Base-by-base conservation (phyloP, 1,284 basidiomycete species). In the Marasmius tenuissimus region DNA sequence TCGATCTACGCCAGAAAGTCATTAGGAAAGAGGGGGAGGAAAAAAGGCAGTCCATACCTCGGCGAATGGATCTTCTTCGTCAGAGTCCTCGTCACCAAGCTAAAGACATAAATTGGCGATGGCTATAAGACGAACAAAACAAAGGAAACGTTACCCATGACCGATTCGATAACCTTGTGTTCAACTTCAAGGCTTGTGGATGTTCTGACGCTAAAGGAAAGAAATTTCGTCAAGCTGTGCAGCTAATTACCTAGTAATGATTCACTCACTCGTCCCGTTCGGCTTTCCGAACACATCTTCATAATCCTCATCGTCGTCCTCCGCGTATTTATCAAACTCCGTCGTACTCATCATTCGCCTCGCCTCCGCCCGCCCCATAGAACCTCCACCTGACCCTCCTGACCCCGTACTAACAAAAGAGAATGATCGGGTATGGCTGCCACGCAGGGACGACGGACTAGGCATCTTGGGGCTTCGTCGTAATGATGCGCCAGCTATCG, bases 51-150 rank as follows among this genome's bases (percentile, higher is more conserved):
- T 7, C 58, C 75, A 57, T 67, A 92, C 92, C 79, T 96, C 94
- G 0, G 96, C 94, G 70, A 98, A 98, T 0, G 96, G 95, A 79
- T 97, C 96, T 61, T 93, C 93, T 53, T 94, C 94, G 63, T 96
- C 94, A 4, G 86, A 86, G 37, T 92, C 86, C 34, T 90, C 89
- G 57, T 94, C 92, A 7, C 89, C 92, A 11, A 88, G 76, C 92
- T 92, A 63, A 22, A 45, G 55, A 20, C 34, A 39, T 39, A 14
- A 45, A 65, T 52, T 9, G 22, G 42, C 65, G 56, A 62, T 57
- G 27, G 60, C 16, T 42, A 47, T 1, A 51, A 52, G 10, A 52
- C 18, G 58, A 57, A 40, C 55, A 20, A 20, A 55, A 34, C 56
- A 61, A 40, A 54, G 11, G 40, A 12, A n/a, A 12, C 70, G 83